Percentiles rank a stretch among this genome's conserved stretches.
Conservation (phyloP, 495 filamentous ascomycete species). For the Aspergillus mulundensis region DNA sequence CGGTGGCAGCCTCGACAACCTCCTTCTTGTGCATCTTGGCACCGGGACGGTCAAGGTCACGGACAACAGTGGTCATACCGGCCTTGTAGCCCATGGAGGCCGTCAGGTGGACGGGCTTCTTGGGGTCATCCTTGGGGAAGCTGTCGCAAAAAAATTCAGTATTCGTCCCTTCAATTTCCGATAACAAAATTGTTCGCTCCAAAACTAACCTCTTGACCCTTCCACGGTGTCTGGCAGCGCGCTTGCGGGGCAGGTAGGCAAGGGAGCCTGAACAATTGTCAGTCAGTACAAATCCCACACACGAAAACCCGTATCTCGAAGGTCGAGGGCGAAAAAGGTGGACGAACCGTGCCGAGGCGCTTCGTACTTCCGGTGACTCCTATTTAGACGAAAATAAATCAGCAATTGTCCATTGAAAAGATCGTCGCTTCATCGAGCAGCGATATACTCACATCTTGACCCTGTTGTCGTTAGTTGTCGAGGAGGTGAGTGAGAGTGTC, state of each 20-base stretch:
- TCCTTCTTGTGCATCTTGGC: conserved; percentile 99
- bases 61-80: conserved; percentile 99
- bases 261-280: conserved; percentile 56
- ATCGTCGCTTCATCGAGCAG: neutral
- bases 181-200: conserved; percentile 2
- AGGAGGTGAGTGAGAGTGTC: conserved; percentile 42
- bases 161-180: conserved; percentile 25
- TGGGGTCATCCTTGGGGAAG: conserved; percentile 99
- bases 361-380: conserved; percentile 79
- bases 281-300: conserved; percentile 34
- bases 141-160: conserved; percentile 50
- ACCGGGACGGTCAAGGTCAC: conserved; percentile 98
- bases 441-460: conserved; percentile 49
- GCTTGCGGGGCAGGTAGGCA: conserved; percentile 96
- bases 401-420: conserved; percentile 23
- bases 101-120: conserved; percentile 98
- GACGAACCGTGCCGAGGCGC: conserved; percentile 89
- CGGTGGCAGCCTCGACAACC: conserved; percentile 96
- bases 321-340: conserved; percentile 25
- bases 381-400: conserved; percentile 26
- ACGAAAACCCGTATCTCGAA: conserved; percentile 26
- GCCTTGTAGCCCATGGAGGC: conserved; percentile 99
- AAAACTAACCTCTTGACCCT: conserved; percentile 93
- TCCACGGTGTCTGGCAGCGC: conserved; percentile 90
- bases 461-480: conserved; percentile 54